Evolutionary conservation across 176 grass and related monocot species (phyloP).

Genomic region (Cenchrus purpureus): DNA sequence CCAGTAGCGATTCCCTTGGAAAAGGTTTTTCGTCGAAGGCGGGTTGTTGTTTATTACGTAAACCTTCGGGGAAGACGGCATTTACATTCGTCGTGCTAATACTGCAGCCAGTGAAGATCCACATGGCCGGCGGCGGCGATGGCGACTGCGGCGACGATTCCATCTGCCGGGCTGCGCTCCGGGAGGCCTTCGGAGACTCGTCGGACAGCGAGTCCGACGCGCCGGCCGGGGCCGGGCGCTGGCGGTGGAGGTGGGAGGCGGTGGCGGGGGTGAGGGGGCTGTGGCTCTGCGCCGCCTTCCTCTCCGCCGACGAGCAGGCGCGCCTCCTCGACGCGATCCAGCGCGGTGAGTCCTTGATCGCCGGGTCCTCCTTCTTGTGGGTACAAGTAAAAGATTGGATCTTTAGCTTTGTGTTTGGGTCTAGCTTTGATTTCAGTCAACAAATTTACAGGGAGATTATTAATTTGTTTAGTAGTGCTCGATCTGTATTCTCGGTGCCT

Average conservation of each 20-base stretch:
- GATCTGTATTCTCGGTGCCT: not conserved
- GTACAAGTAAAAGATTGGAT: not conserved
- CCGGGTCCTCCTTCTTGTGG: not conserved
- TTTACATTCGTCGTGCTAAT: not conserved
- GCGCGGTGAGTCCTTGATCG: conserved; percentile 36
- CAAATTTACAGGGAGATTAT: conserved; percentile 1
- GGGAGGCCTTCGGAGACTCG: conserved; percentile 65
- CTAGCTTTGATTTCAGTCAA: conserved; percentile 1
- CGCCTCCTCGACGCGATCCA: conserved; percentile 52
- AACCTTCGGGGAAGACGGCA: not conserved
- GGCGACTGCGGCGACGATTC: conserved; percentile 29
- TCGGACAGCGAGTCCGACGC: conserved; percentile 43
- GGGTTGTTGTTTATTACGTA: rapidly evolving
- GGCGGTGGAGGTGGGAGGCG: conserved; percentile 46
- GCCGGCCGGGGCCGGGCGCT: not conserved
- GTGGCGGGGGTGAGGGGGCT: conserved; percentile 50
- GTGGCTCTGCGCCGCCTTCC: conserved; percentile 64
- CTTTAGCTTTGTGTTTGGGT: not conserved
- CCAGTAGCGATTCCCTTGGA: too few species aligned
- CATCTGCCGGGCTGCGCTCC: conserved; percentile 24
- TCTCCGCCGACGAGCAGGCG: conserved; percentile 49
- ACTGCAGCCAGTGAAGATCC: not conserved
- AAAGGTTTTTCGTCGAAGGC: not conserved
- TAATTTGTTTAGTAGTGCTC: not conserved
- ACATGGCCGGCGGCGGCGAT: conserved; percentile 34